Evolutionary conservation across 176 grass and related monocot species (phyloP), one percentile per base, ranked within the genome.

Genomic region (Avena insularis): DNA sequence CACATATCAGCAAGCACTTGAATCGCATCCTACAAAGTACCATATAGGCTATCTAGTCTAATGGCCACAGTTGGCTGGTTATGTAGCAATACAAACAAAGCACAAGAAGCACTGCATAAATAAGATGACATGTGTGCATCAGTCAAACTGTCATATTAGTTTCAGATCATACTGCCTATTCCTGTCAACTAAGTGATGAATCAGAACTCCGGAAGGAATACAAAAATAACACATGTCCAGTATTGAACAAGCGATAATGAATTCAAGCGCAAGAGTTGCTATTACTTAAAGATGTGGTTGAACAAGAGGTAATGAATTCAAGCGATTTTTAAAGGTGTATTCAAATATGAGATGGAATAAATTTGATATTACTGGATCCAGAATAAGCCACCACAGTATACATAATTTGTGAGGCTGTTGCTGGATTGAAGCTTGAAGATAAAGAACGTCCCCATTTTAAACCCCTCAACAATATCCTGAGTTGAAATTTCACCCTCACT

Each of bases 241-340:
- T 53, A 29, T 84, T 77, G 11, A 63, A 64, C 16, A 86, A 86
- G 73, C 83, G 72, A 45, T 46, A 70, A 54, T 2, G n/a, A 3
- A 50, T 75, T 69, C 43, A 62, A 21, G 10, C 10, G 25, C 54
- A 55, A 17, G 58, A 29, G 31, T 56, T 23, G 27, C 16, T 71
- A 40, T 59, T 64, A 79, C 3, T 50, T 20, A 33, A 64, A 21
- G n/a, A 72, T 35, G 33, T 35, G 33, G 33, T 35, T 35, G 33
- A 35, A 35, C 33, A 35, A 35, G 33, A 35, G 33, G 33, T 35
- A 35, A 35, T 35, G 33, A 35, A 35, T 35, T 35, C 33, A 35
- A 35, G 33, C 33, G 33, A 35, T 35, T 35, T 35, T 35, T 35
- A 10, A 73, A 79, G 55, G 4, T 7, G 16, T 51, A 77, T 17